These are phyloP conservation scores for Trypanosoma caninum DNA, from an alignment of 208 protist genomes.

Conservation along the genomic window DNA sequence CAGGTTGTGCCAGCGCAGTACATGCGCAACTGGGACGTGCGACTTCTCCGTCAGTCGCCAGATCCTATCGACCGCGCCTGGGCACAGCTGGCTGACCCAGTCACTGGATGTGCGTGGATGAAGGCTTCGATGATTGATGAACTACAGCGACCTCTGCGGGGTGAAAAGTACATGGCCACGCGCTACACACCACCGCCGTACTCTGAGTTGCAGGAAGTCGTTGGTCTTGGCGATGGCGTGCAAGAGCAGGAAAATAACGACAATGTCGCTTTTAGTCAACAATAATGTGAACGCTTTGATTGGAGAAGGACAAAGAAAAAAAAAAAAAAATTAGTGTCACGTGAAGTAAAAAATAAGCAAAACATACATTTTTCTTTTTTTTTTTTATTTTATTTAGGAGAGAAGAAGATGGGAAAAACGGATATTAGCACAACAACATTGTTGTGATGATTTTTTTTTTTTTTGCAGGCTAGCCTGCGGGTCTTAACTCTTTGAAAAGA, in stretches of 20 bases:
- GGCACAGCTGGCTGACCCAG: conserved; percentile 72
- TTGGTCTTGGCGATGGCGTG: conserved; percentile 41
- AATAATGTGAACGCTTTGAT: background rate
- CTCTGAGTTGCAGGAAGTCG: conserved; percentile 47
- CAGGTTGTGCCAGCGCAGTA: conserved; percentile 72
- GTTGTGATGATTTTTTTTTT: conserved; percentile 5
- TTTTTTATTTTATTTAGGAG: conserved; percentile 4
- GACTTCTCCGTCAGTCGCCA: conserved; percentile 78
- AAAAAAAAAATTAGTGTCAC: conserved; percentile 6
- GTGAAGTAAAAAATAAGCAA: background rate
- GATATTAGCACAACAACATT: no score
- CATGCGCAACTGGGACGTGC: conserved; percentile 79
- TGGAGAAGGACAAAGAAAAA: background rate
- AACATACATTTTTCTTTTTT: conserved; percentile 6
- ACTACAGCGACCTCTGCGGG: conserved; percentile 78
- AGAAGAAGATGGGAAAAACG: background rate
- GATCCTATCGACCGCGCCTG: conserved; percentile 88
- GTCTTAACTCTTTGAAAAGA: conserved; percentile 5
- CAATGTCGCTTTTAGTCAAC: background rate
- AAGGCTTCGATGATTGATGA: conserved; percentile 68
- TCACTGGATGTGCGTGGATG: conserved; percentile 89
- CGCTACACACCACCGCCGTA: conserved; percentile 89
- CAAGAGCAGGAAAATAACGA: background rate
- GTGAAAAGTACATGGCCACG: conserved; percentile 77
- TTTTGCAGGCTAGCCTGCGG: background rate